Evolutionary conservation across 192 early-diverging fungal species (phyloP), one percentile per base, ranked within the genome.

Genomic region (Pilaira anomala): DNA sequence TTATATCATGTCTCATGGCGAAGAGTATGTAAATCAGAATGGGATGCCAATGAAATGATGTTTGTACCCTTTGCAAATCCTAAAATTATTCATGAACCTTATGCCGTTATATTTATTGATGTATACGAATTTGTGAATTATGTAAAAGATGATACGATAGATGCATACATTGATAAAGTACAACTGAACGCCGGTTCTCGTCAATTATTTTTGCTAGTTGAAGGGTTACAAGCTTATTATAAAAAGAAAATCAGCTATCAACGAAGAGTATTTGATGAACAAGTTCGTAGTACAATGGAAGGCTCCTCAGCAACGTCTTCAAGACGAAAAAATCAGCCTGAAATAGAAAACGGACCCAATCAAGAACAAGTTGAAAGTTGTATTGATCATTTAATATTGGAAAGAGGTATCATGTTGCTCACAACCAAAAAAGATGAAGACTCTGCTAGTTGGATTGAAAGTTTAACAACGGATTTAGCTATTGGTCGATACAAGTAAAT

Each of bases 141-240:
- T 28, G 67, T 80, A 0, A 13, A 67, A 12, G 39, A 44, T 0
- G 54, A 60, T 2, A 16, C 56, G 0, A 25, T 83, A 14, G 67
- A 62, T 4, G 16, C 14, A 2, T 18, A 28, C 21, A 56, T 83
- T 2, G 62, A 60, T 0, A 19, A 26, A 21, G 30, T 78, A 12
- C 40, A 70, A 65, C 6, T 14, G 30, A 6, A 41, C 41, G 21
- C 50, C 61, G 39, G 22, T 7, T 30, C 56, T n/a, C 59, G 45
- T n/a, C 65, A 75, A 14, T 16, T 83, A 1, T 62, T 83, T 12
- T 40, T 76, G 2, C 52, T 83, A 50, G 53, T 80, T 28, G 59
- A 72, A 33, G 80, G 78, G 3, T 28, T 83, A 25, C 66, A 78
- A 16, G 40, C 12, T 0, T 74, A 70, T 25, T 69, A 70, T 24